A percentile compares a stretch with the other conserved stretches of the same genome.
Evolutionary conservation across 2,329 filamentous ascomycete species (phyloP).

Genomic region (Gliomastix tumulicola): DNA sequence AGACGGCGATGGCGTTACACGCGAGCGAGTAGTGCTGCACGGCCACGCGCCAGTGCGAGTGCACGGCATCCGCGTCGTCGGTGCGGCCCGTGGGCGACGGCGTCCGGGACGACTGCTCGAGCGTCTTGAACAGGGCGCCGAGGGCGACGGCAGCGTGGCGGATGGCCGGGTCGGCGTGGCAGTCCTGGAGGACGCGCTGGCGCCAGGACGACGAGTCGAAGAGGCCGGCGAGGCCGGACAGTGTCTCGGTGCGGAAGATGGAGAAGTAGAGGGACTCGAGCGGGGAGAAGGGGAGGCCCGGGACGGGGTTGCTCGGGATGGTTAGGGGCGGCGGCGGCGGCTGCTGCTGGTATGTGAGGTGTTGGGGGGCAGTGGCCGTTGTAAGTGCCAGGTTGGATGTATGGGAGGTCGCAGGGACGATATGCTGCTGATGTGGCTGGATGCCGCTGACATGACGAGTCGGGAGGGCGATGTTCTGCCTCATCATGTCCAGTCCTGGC

Average conservation of each 20-base stretch:
- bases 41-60: constrained; percentile 52
- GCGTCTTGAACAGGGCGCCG: constrained; percentile 59
- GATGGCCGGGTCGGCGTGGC: constrained; percentile 53
- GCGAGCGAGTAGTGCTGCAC: constrained; percentile 53
- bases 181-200: constrained; percentile 54
- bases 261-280: constrained; percentile 55
- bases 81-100: constrained; percentile 2
- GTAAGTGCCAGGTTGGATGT: too few relatives aligned
- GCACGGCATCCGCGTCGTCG: constrained; percentile 27
- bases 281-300: constrained; percentile 32
- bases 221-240: constrained; percentile 57
- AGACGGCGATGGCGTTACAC: constrained; percentile 39
- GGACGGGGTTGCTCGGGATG: constrained; percentile 35
- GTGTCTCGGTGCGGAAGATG: constrained; percentile 54
- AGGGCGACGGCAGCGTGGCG: constrained; percentile 60
- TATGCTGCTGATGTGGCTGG: too few relatives aligned
- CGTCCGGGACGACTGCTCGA: constrained; percentile 44
- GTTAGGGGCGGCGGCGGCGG: constrained; percentile 23
- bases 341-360: constrained; percentile 8
- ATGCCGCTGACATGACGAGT: neutral
- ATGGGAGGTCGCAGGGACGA: too few relatives aligned
- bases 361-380: neutral
- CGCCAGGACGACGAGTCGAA: constrained; percentile 63
- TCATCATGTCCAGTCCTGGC: too few relatives aligned
- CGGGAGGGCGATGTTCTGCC: constrained; percentile 2